Conservation (phyloP, 2,329 filamentous ascomycete species). For the Golovinomyces cichoracearum region DNA sequence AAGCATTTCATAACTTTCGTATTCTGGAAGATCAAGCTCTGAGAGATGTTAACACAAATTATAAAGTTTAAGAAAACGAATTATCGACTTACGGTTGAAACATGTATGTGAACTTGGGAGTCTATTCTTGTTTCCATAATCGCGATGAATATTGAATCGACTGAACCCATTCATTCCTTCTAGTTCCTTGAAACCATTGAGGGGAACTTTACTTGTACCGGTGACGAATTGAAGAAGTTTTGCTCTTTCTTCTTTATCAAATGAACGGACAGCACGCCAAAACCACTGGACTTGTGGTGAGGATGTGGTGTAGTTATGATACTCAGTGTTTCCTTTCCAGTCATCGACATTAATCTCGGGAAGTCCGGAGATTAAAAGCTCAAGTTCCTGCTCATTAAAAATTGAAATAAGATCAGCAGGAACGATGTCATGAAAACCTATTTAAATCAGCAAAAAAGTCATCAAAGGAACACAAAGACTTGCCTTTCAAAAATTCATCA, state of each 20-base stretch:
- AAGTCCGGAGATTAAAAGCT: constrained; percentile 83
- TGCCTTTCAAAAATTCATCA: constrained; percentile 69
- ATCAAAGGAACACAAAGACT: constrained; percentile 9
- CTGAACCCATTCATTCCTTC: constrained; percentile 98
- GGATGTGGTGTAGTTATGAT: constrained; percentile 86
- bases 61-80: not conserved
- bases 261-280: constrained; percentile 90
- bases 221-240: constrained; percentile 96
- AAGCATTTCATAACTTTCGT: constrained; percentile 81
- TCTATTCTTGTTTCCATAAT: constrained; percentile 88
- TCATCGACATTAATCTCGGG: constrained; percentile 96
- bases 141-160: constrained; percentile 94
- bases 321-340: constrained; percentile 97
- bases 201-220: constrained; percentile 87
- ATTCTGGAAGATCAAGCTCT: constrained; percentile 97
- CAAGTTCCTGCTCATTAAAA: constrained; percentile 95
- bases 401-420: constrained; percentile 82
- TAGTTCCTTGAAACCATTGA: constrained; percentile 96
- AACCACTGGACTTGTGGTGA: constrained; percentile 98
- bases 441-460: constrained; percentile 13
- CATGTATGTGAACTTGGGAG: constrained; percentile 93
- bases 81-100: constrained; percentile 68
- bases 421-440: constrained; percentile 93
- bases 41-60: constrained; percentile 10
- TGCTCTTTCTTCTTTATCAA: constrained; percentile 94